Evolutionary conservation across 495 filamentous ascomycete species (phyloP).

Genomic region (Geoglossum glabrum): DNA sequence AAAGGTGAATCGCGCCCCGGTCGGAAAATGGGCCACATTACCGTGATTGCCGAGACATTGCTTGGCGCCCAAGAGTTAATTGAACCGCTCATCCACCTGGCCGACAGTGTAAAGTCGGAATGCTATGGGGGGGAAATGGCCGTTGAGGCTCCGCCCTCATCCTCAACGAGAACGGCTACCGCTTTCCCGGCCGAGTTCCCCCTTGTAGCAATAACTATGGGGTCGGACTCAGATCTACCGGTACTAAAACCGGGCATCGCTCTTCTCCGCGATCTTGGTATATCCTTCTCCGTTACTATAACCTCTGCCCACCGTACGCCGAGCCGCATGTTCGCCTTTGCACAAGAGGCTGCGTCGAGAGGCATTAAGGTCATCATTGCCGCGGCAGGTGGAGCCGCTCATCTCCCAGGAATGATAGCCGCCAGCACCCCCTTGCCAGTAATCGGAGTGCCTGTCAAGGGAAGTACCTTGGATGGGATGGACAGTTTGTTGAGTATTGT

Average conservation of each 20-base stretch:
- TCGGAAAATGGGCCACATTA: slow-evolving; percentile 91
- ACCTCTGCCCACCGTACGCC: slow-evolving; percentile 91
- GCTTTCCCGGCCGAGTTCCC: slow-evolving; percentile 17
- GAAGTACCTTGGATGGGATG: slow-evolving; percentile 65
- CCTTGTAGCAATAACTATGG: slow-evolving; percentile 75
- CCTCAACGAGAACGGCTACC: background rate
- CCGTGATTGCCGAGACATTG: slow-evolving; percentile 48
- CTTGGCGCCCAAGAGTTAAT: slow-evolving; percentile 51
- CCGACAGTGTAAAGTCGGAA: slow-evolving; percentile 12
- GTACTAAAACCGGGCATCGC: slow-evolving; percentile 57
- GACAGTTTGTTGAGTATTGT: slow-evolving; percentile 81
- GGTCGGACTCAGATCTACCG: slow-evolving; percentile 81
- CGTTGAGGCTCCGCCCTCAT: background rate
- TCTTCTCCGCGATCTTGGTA: slow-evolving; percentile 51
- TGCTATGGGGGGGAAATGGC: background rate
- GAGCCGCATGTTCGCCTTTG: slow-evolving; percentile 59
- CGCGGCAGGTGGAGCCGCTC: slow-evolving; percentile 80
- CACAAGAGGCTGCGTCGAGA: slow-evolving; percentile 39
- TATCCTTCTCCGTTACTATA: slow-evolving; percentile 61
- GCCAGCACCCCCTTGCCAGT: slow-evolving; percentile 76
- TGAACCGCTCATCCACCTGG: slow-evolving; percentile 30
- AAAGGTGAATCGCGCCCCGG: slow-evolving; percentile 62
- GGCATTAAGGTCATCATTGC: slow-evolving; percentile 86
- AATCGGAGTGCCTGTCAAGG: slow-evolving; percentile 82
- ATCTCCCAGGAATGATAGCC: slow-evolving; percentile 82